Base-by-base conservation (phyloP, 768 basidiomycete species). In the Trametes sanguinea region DNA sequence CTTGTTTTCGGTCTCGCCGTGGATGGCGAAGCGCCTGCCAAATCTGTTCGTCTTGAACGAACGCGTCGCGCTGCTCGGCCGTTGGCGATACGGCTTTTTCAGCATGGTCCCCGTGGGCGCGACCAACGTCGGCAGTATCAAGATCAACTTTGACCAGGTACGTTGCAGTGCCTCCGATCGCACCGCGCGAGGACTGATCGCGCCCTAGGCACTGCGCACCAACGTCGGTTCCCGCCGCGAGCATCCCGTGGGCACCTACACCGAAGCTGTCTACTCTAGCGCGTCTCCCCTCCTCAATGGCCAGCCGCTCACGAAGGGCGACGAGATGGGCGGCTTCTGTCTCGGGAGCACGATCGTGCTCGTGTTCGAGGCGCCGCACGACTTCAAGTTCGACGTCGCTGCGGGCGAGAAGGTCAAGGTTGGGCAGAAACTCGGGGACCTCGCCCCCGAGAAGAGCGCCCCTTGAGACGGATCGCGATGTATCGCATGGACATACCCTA, bases 41-140 rank as follows among this genome's bases (percentile, higher is more conserved):
- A 94, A 97, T 72, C 76, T 98, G 16, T 99, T 99, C 66, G 95
- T 99, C 8, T 81, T 99, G n/a, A 98, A 99, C 72, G 97, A 99
- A 77, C 88, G 97, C 27, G 96, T 98, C 8, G 94, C 95, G 2
- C 81, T 99, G 22, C 85, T 98, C 33, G 97, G 97, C 6, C 78
- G 93, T 57, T 98, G 97, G 97, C 86, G 86, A 71, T 79, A 97
- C 68, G 97, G 97, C 1, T 98, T 98, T 81, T 99, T 97, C 74
- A 80, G 89, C 30, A 98, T 98, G 94, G 87, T 97, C 0, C 97
- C 97, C 9, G 96, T 99, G 32, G 97, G 97, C 2, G 97, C 97
- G 2, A 98, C 96, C 10, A 98, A 99, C 73, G 97, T 98, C 54
- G 97, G 97, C 4, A 91, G 89, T 65, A 98, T 99, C 76, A 89